Percentiles rank a stretch among this genome's conserved stretches.
phyloP scores from a whole-genome alignment of 1,284 basidiomycete species.

The Porogramme epimiltina region DNA sequence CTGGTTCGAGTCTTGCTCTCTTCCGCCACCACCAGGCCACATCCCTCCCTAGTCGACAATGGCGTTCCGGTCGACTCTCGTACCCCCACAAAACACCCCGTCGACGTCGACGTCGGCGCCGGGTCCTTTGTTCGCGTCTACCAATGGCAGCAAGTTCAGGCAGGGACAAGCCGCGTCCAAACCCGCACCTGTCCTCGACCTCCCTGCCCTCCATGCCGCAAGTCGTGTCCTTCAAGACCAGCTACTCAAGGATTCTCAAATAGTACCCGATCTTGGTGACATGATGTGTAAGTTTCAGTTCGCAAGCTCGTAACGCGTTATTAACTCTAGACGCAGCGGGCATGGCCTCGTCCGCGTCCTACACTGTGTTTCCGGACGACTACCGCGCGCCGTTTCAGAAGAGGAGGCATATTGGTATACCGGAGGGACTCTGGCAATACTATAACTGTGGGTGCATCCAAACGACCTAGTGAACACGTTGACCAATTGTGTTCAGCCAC shows the following conservation, averaged over 20 bases:
- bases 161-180: slow-evolving; percentile 22
- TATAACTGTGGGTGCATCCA: slow-evolving; percentile 64
- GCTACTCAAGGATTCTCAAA: slow-evolving; percentile 68
- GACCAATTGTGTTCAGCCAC: slow-evolving; percentile 42
- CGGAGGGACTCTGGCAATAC: slow-evolving; percentile 82
- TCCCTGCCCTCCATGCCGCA: slow-evolving; percentile 64
- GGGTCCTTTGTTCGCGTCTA: slow-evolving; percentile 9
- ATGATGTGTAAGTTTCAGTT: slow-evolving; percentile 48
- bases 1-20: slow-evolving; percentile 22
- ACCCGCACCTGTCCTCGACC: slow-evolving; percentile 51
- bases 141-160: slow-evolving; percentile 20
- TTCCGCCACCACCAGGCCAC: slow-evolving; percentile 18
- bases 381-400: slow-evolving; percentile 83
- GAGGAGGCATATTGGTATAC: slow-evolving; percentile 74
- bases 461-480: slow-evolving; percentile 12
- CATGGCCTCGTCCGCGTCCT: slow-evolving; percentile 68
- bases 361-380: slow-evolving; percentile 78
- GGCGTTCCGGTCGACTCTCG: slow-evolving; percentile 17
- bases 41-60: slow-evolving; percentile 1
- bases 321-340: slow-evolving; percentile 43
- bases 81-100: slow-evolving; percentile 16
- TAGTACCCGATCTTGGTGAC: slow-evolving; percentile 74
- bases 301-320: background rate
- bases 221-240: slow-evolving; percentile 67
- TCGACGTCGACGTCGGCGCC: slow-evolving; percentile 16